Evolutionary conservation across 1,139 yeast species (phyloP), one percentile per base, ranked within the genome.

Genomic region (Candida frijolesensis): DNA sequence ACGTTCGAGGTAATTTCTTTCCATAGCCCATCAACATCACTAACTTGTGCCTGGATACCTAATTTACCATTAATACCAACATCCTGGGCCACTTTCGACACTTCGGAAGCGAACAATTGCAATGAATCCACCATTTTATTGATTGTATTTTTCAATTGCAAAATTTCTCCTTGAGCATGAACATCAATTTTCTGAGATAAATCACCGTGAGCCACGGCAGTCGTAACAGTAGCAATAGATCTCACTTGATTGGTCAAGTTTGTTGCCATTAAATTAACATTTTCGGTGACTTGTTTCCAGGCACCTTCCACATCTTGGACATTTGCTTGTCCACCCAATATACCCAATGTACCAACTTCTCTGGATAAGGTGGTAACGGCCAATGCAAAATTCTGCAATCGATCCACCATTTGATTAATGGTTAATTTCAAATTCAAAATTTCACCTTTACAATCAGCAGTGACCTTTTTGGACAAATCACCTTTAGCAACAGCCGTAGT

Each of bases 401-500:
- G 83, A 67, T 89, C 96, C 78, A 87, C 96, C 96, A 83, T 88
- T 72, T 86, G 87, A 61, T 74, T 87, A 65, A 89, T 89, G 2
- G 96, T 89, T 49, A 84, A 78, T 66, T 89, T 89, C 67, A 89
- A 82, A 59, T 87, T 89, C 58, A 89, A 71, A 48, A 89, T 88
- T 67, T 89, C 96, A 50, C 96, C 96, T 65, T 87, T 87, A 74
- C 96, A 89, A 64, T 87, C 89, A 27, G 96, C 96, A 3, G 94
- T 86, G 45, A 89, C 96, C 64, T 88, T 89, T 60, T 89, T 88
- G 8, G 91, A 84, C 57, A 89, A 71, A 62, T 89, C 96, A 55
- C 96, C 96, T 57, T 86, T 82, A n/a, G 96, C 96, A 29, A 89
- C 96, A 4, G 96, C 96, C 18, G 96, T 87, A 6, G 96, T 89